Evolutionary conservation across 208 protist genomes (phyloP).

Genomic region (Leishmania braziliensis): DNA sequence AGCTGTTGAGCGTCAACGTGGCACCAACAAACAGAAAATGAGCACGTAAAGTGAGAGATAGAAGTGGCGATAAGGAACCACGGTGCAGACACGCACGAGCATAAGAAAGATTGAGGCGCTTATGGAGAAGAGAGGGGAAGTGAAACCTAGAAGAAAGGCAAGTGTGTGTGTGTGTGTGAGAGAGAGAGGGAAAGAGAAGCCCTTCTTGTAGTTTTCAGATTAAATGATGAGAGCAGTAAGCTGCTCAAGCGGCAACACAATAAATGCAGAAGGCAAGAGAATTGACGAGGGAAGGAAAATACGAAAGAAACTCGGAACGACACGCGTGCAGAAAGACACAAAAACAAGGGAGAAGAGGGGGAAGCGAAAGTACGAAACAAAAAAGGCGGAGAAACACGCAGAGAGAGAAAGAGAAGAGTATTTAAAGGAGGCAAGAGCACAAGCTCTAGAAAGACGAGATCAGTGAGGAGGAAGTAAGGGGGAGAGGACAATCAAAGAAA

Average conservation of each 20-base stretch:
- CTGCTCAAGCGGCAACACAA: not conserved
- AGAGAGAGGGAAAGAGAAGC: not conserved
- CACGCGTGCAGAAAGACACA: slow-evolving; percentile 8
- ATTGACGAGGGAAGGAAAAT: not conserved
- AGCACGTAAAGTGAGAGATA: not conserved
- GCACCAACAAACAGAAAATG: not conserved
- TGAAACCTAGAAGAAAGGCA: not conserved
- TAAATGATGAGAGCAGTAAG: not conserved
- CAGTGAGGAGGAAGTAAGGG: not conserved
- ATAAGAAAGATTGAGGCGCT: not conserved
- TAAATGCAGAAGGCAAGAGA: not conserved
- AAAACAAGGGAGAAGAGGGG: not conserved
- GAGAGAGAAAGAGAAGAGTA: not conserved
- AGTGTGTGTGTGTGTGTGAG: not conserved
- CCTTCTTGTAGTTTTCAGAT: not conserved
- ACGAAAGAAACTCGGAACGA: not conserved
- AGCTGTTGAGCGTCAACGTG: not conserved
- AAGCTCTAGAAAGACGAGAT: not conserved
- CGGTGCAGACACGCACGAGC: not conserved
- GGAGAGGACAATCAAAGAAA: not conserved
- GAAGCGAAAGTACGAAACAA: no score
- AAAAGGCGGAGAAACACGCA: not conserved
- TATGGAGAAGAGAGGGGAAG: not conserved
- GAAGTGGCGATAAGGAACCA: not conserved
- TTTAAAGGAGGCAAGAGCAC: not conserved